Percentiles rank a stretch among this genome's conserved stretches.
Evolutionary conservation across 169 alveolate species (phyloP).

Genomic region (Cytauxzoon felis): DNA sequence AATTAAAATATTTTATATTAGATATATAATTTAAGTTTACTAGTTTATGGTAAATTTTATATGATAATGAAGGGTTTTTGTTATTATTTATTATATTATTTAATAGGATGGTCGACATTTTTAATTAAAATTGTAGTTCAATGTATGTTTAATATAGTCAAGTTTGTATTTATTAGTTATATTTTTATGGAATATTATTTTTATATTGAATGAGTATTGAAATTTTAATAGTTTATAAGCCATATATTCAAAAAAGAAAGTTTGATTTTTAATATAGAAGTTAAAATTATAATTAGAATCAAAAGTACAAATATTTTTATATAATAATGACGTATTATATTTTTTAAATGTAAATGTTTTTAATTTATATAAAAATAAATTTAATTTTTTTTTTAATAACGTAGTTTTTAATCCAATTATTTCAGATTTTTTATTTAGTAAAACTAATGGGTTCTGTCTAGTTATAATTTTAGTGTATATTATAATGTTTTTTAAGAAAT

Average conservation of each 20-base stretch:
- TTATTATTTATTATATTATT: conserved; percentile 4
- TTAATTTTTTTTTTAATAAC: conserved; percentile 3
- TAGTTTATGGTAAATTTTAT: conserved; percentile 3
- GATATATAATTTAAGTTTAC: conserved; percentile 10
- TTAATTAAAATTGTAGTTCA: neutral
- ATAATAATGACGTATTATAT: conserved; percentile 15
- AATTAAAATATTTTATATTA: conserved; percentile 5
- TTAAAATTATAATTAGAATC: conserved; percentile 17
- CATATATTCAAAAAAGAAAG: conserved; percentile 27
- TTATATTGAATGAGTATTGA: conserved; percentile 3
- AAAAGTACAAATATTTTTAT: conserved; percentile 18
- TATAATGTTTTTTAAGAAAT: conserved; percentile 3
- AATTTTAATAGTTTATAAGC: neutral
- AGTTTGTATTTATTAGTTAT: conserved; percentile 5
- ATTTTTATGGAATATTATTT: conserved; percentile 15
- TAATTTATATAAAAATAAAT: conserved; percentile 9
- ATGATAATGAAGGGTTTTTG: neutral
- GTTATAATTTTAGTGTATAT: conserved; percentile 10
- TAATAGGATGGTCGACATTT: no score
- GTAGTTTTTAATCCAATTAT: conserved; percentile 15
- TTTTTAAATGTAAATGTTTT: conserved; percentile 12
- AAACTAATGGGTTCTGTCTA: conserved; percentile 6
- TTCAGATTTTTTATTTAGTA: conserved; percentile 23
- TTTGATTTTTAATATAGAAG: conserved; percentile 2
- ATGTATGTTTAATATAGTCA: neutral